Base-by-base conservation (phyloP, 331 rosid species). In the Quercus phellos region DNA sequence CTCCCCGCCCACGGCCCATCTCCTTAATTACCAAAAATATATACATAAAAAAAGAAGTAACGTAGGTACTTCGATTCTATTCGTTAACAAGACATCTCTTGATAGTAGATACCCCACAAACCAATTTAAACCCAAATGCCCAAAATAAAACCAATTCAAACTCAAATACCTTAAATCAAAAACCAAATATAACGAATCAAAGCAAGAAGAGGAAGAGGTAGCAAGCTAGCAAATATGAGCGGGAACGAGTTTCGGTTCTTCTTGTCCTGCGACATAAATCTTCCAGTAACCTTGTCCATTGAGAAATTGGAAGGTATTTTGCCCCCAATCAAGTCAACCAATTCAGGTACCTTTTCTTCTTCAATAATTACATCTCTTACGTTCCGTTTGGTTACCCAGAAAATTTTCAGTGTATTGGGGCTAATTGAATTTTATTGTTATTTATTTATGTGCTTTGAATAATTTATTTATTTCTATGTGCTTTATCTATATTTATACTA, bases 231-330 rank as follows among this genome's bases (percentile, higher is more conserved):
- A 38, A 38, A 63, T 30, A 94, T 94, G 99, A 82, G 80, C 13
- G 96, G 93, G 30, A 91, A 87, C 88, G 99, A 95, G 86, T 95
- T 95, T 79, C 89, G 99, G 59, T 95, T 95, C 93, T 92, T 92
- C 90, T 75, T 95, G 88, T 92, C 99, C 17, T 92, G 99, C 80
- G 99, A 95, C 74, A 95, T 95, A 84, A 92, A 91, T 74, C 96
- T 95, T 72, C 98, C 97, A 1, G 90, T 91, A 8, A 91, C 96
- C 56, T 90, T 95, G 78, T 93, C 94, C 27, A 86, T 92, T 46
- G 94, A 95, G 42, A 81, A 90, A 51, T 85, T 95, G 30, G 99
- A 95, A 75, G 99, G 99, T 55, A 78, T 59, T 80, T 87, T 92
- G 55, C 90, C 88, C 74, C 81, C 82, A 51, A 64, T 84, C 50